phyloP scores from a whole-genome alignment of 345 rosid species.

The Sonneratia alba region DNA sequence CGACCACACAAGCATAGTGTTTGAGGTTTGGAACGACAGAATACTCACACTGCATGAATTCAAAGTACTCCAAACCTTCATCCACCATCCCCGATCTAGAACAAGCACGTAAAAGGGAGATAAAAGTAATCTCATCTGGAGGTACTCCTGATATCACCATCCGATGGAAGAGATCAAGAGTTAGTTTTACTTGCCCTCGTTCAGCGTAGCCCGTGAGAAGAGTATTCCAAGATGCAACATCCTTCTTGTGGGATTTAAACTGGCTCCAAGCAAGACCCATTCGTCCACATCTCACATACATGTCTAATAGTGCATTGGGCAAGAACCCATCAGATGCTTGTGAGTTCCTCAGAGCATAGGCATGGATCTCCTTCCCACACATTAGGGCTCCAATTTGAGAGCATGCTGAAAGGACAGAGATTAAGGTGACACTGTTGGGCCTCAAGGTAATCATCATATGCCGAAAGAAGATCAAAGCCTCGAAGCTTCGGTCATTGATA shows the following conservation, averaged over 20 bases:
- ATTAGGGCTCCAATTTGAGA: conserved; percentile 70
- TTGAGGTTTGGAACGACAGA: conserved; percentile 54
- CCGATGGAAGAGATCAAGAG: conserved; percentile 45
- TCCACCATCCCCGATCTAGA: conserved; percentile 69
- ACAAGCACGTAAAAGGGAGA: conserved; percentile 64
- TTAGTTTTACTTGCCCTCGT: conserved; percentile 48
- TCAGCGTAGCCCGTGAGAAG: conserved; percentile 64
- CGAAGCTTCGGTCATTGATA: conserved; percentile 62
- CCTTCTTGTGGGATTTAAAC: conserved; percentile 41
- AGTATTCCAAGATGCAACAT: conserved; percentile 79
- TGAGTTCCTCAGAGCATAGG: conserved; percentile 46
- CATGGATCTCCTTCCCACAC: conserved; percentile 83
- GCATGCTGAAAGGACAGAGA: conserved; percentile 70
- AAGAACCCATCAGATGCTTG: conserved; percentile 46
- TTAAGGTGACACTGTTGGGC: conserved; percentile 61
- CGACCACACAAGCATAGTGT: conserved; percentile 80
- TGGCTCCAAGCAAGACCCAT: conserved; percentile 51
- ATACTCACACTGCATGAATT: conserved; percentile 42
- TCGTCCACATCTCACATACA: conserved; percentile 78
- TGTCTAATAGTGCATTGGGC: conserved; percentile 61
- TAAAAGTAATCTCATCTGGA: conserved; percentile 73
- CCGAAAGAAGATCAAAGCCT: conserved; percentile 60
- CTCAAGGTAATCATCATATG: conserved; percentile 46
- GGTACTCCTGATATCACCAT: conserved; percentile 44
- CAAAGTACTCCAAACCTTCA: conserved; percentile 53